Conservation (phyloP, 2,329 filamentous ascomycete genomes). For the Mycogone perniciosa region DNA sequence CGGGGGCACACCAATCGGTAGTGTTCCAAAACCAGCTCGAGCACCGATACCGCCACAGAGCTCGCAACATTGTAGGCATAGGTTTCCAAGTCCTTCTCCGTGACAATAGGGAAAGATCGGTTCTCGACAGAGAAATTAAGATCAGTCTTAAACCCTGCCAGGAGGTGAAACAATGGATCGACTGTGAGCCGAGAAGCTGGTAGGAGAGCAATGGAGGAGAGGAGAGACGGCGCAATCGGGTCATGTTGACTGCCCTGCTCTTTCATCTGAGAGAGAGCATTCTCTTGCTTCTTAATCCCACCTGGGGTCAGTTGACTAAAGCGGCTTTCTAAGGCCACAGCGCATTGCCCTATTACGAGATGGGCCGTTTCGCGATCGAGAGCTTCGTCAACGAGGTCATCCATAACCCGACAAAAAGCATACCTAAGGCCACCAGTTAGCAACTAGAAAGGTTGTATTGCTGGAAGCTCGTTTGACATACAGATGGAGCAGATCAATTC, state of each 20-base stretch:
- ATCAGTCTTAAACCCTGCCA: conserved; percentile 65
- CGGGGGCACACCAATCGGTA: conserved; percentile 16
- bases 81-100: conserved; percentile 50
- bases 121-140: conserved; percentile 41
- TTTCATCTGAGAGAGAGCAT: background rate
- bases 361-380: conserved; percentile 26
- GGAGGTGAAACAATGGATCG: conserved; percentile 55
- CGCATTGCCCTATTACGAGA: background rate
- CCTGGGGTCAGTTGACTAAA: conserved; percentile 38
- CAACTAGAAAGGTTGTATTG: background rate
- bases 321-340: background rate
- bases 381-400: conserved; percentile 66
- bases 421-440: conserved; percentile 39
- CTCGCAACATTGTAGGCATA: conserved; percentile 66
- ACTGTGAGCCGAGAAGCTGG: background rate
- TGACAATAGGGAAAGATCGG: conserved; percentile 47
- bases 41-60: conserved; percentile 62
- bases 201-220: background rate
- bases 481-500: conserved; percentile 61
- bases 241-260: background rate
- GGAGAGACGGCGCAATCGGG: background rate
- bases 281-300: conserved; percentile 49
- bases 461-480: conserved; percentile 25
- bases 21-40: conserved; percentile 60
- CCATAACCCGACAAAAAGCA: conserved; percentile 66